These are phyloP conservation scores for Nissolia schottii DNA, from an alignment of 306 rosid genomes.

Conservation along the genomic window DNA sequence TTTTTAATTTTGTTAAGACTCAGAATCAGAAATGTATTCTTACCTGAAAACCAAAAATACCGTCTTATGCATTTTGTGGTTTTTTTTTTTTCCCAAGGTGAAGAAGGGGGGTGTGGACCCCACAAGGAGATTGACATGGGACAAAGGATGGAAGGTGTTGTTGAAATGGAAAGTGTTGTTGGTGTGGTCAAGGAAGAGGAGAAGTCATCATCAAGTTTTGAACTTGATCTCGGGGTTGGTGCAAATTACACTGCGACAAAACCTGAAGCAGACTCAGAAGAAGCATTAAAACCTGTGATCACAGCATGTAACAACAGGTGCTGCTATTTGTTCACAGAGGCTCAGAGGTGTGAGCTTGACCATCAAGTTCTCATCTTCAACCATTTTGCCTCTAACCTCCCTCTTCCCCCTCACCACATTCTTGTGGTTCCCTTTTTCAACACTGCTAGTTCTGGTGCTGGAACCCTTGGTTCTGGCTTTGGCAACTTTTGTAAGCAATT, in stretches of 20 bases:
- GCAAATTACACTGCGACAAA: neutral
- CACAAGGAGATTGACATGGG: constrained; percentile 33
- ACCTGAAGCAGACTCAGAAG: neutral
- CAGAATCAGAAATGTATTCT: too few species aligned
- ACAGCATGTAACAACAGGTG: constrained; percentile 4
- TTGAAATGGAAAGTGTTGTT: constrained; percentile 7
- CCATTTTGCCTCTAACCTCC: constrained; percentile 40
- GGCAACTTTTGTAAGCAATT: constrained; percentile 24
- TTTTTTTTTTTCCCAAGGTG: constrained; percentile 11
- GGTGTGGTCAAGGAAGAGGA: constrained; percentile 23
- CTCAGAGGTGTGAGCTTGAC: constrained; percentile 60
- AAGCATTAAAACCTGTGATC: neutral
- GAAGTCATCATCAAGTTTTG: constrained; percentile 19
- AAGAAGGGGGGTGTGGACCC: constrained; percentile 33
- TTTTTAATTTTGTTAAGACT: too few species aligned
- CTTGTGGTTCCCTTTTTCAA: constrained; percentile 37
- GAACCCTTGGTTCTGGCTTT: constrained; percentile 27
- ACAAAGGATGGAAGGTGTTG: constrained; percentile 23
- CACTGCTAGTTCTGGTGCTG: too few species aligned
- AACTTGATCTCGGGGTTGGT: constrained; percentile 39
- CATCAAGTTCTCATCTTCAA: constrained; percentile 57
- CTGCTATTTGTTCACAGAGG: constrained; percentile 35
- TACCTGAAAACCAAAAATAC: too few species aligned
- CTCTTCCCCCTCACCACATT: constrained; percentile 54
- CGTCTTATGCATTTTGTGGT: too few species aligned